Base-by-base conservation (phyloP, 805 yeast genomes). In the Saccharomycopsis fermentans region DNA sequence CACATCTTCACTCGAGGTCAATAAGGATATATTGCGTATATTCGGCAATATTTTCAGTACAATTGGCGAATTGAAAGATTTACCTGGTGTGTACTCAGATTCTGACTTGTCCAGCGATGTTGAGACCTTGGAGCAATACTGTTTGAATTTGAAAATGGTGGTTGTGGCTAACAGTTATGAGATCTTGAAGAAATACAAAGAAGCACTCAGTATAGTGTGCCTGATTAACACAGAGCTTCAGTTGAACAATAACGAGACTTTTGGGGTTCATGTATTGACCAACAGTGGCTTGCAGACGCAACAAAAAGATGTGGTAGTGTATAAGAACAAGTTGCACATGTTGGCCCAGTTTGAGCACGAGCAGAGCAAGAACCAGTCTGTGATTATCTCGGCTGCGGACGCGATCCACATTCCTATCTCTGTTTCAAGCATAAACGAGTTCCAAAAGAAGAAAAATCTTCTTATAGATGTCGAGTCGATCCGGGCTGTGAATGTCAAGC, bases 41-140 rank as follows among this genome's bases (percentile, higher is more conserved):
- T 77, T 75, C 60, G 80, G 78, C 24, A 73, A 77, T 8, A 76
- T 88, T 40, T 69, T 77, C 12, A 72, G 76, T 53, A 82, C 86
- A 17, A 68, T 85, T 37, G 71, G 71, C 2, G 85, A 84, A 63
- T 71, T 90, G 52, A 75, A 79, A 66, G 96, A 90, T 61, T 77
- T 94, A 55, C 97, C 97, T 0, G 98, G 98, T 76, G 96, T 92
- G 19, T 83, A 86, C 67, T 87, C 88, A 56, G 96, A 90, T 68
- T 94, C 87, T 56, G 83, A 78, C 24, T 75, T 92, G 57, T 69
- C 74, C 62, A 71, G 72, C 6, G 80, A 85, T 8, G 73, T 94
- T 51, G 76, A 74, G 12, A 64, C 76, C 16, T 71, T 89, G 64
- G 71, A 73, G 34, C 66, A 68, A 8, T 81, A 74, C 61, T 87